phyloP scores from a whole-genome alignment of 495 filamentous ascomycete species.

The Astrothelium subdiscretum region DNA sequence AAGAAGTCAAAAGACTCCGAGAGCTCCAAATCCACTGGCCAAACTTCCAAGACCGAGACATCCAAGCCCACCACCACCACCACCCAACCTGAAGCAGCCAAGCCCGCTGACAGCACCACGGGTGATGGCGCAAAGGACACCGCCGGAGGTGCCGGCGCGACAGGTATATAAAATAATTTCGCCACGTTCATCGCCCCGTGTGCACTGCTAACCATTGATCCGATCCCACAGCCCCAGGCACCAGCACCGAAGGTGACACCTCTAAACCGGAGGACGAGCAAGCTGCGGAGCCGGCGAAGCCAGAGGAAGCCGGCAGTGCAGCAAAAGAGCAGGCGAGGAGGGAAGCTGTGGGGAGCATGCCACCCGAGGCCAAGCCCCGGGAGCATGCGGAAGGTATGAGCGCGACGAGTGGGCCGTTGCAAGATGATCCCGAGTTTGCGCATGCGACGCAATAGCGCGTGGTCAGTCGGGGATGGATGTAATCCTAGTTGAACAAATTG shows the following conservation, averaged over 20 bases:
- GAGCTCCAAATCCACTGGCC: not conserved
- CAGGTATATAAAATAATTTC: not conserved
- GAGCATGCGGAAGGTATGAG: constrained; percentile 19
- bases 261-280: not conserved
- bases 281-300: constrained; percentile 1
- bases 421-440: constrained; percentile 17
- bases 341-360: not conserved
- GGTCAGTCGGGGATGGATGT: not conserved
- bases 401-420: constrained; percentile 20
- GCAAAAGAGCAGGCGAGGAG: constrained; percentile 3
- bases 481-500: no score
- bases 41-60: not conserved
- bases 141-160: not conserved
- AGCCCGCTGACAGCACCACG: not conserved
- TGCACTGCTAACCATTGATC: not conserved
- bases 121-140: not conserved
- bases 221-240: not conserved
- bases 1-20: constrained; percentile 9
- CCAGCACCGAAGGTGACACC: constrained; percentile 1
- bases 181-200: not conserved
- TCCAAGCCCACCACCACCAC: not conserved
- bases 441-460: not conserved
- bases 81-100: not conserved
- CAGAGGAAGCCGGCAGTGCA: not conserved
- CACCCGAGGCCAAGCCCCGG: constrained; percentile 5